phyloP scores from a whole-genome alignment of 2,329 filamentous ascomycete genomes.

The Ceratocystis colombiana region DNA sequence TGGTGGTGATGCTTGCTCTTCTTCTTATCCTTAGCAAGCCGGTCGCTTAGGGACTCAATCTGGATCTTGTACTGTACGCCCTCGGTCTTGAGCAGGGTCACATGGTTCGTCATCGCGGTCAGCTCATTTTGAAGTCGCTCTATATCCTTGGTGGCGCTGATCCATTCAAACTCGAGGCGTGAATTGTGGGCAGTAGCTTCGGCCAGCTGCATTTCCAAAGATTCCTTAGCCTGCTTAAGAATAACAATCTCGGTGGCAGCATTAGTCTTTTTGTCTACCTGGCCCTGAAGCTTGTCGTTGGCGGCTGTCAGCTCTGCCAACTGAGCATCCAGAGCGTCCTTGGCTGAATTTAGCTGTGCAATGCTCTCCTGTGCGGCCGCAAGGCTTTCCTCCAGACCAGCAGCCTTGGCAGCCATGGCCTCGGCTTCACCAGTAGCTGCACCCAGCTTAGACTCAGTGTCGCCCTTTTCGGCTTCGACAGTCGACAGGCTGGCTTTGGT shows the following conservation, averaged over 20 bases:
- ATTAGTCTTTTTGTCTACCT: conserved; percentile 18
- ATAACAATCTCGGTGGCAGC: conserved; percentile 18
- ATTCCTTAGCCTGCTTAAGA: conserved; percentile 20
- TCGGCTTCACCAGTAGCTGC: conserved; percentile 16
- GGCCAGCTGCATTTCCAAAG: conserved; percentile 16
- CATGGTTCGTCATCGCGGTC: conserved; percentile 18
- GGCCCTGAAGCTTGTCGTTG: conserved; percentile 11
- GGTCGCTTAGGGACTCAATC: conserved; percentile 22
- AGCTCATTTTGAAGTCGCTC: conserved; percentile 18
- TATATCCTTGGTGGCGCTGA: conserved; percentile 18
- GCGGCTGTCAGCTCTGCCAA: conserved; percentile 7
- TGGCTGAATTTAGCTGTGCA: conserved; percentile 17
- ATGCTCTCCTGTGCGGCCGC: conserved; percentile 15
- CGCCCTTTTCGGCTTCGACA: conserved; percentile 16
- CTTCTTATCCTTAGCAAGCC: conserved; percentile 18
- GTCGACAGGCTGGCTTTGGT: conserved; percentile 11
- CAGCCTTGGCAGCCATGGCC: conserved; percentile 16
- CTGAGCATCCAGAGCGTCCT: conserved; percentile 14
- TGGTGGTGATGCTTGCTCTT: conserved; percentile 18
- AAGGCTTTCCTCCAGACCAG: conserved; percentile 17
- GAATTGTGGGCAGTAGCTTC: not conserved
- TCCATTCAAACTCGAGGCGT: conserved; percentile 20
- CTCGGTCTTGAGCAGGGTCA: conserved; percentile 18
- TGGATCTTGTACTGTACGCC: conserved; percentile 24
- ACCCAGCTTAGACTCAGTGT: conserved; percentile 15